Base-by-base conservation (phyloP, 257 asterid species). In the Plectranthus barbatus region DNA sequence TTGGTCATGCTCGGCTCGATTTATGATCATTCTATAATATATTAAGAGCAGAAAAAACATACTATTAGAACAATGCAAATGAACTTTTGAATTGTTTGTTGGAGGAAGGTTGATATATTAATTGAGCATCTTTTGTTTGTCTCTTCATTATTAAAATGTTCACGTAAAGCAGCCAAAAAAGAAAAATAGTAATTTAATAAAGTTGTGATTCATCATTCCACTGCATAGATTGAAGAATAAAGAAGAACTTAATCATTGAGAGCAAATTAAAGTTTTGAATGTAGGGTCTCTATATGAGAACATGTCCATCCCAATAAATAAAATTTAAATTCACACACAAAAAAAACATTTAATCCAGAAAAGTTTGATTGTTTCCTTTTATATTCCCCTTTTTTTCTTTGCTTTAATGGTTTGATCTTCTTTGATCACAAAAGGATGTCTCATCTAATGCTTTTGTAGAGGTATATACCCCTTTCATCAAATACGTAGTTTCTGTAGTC, bases 181-280 rank as follows among this genome's bases (percentile, higher is more conserved):
- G 54, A 60, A 72, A 67, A 56, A 70, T 46, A 55, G 64, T 10
- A 51, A n/a, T 58, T 40, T 63, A 57, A 60, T 58, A 80, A 80
- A 76, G 78, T 41, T 60, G 44, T 39, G 73, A 70, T 63, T 70
- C 82, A 80, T 80, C 80, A 76, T 76, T 80, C 77, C 85, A 73
- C 64, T 67, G 42, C 73, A 69, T 72, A 42, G 62, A 63, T 57
- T 53, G 36, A 76, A 68, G 70, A 69, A 73, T 46, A 57, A 74
- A 66, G 64, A 49, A 20, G 33, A 21, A 36, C 15, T 60, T 58
- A 31, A 72, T 72, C 70, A 72, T 77, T 77, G 59, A 59, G 40
- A 44, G 12, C 20, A 58, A 51, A 49, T 40, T 49, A 53, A 60
- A 59, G 54, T 41, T 48, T 45, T 67, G 23, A 56, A 59, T 34